phyloP scores from a whole-genome alignment of 495 filamentous ascomycete species.

The Hypoxylon fragiforme region DNA sequence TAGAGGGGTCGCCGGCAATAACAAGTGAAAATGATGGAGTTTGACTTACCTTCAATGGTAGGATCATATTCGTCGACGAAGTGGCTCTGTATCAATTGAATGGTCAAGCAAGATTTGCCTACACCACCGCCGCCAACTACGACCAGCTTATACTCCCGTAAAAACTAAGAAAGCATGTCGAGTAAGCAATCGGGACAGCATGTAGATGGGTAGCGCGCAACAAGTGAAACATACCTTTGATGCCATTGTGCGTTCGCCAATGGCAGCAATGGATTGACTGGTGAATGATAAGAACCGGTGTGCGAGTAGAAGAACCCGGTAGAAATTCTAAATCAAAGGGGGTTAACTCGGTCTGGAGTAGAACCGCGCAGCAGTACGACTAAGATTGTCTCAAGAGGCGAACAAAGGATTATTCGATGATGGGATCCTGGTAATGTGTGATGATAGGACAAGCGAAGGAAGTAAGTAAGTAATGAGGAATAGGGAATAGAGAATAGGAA shows the following conservation, averaged over 20 bases:
- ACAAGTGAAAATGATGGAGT: neutral
- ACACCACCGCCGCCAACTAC: slow-evolving; percentile 98
- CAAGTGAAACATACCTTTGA: slow-evolving; percentile 45
- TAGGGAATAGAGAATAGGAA: neutral
- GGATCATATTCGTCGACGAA: slow-evolving; percentile 99
- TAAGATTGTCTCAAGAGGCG: slow-evolving; percentile 19
- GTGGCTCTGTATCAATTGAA: slow-evolving; percentile 97
- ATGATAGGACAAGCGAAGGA: neutral
- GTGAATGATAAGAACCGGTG: slow-evolving; percentile 1
- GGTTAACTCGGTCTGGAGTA: slow-evolving; percentile 5
- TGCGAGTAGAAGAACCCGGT: neutral
- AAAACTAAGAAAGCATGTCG: slow-evolving; percentile 63
- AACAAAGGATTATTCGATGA: slow-evolving; percentile 21
- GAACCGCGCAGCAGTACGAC: slow-evolving; percentile 4
- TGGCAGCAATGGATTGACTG: slow-evolving; percentile 12
- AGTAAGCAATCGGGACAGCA: slow-evolving; percentile 1
- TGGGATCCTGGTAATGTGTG: slow-evolving; percentile 7
- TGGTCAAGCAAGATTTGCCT: slow-evolving; percentile 98
- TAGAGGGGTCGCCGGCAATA: slow-evolving; percentile 4
- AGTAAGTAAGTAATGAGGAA: neutral
- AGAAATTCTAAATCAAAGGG: slow-evolving; percentile 10
- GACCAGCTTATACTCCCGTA: slow-evolving; percentile 98
- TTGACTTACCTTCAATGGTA: slow-evolving; percentile 88
- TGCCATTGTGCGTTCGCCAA: slow-evolving; percentile 44
- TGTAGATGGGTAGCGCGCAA: neutral